Base-by-base conservation (phyloP, 1,139 yeast species). In the Hyphopichia wangnamkhiaoensis region DNA sequence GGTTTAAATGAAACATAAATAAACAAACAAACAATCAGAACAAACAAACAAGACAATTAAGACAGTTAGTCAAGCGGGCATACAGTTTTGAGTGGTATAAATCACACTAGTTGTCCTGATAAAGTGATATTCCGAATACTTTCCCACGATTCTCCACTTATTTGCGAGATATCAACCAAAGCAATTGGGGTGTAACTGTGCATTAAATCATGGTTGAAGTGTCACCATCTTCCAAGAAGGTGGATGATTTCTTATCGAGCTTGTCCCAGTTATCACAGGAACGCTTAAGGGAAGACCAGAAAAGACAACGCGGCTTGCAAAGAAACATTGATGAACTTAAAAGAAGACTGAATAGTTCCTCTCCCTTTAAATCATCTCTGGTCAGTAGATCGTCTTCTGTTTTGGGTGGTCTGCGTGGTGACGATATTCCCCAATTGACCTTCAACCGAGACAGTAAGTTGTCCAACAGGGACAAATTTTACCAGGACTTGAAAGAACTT, bases 261-360 rank as follows among this genome's bases (percentile, higher is more conserved):
- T 45, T 67, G 28, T 67, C 72, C 2, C 54, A 59, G 40, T 43
- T 65, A 8, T 65, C 71, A 1, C 71, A 62, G 43, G 63, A 58
- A 16, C 50, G 64, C 34, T 41, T 64, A 17, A 46, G 50, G 26
- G 68, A 67, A 39, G 70, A 63, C 44, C 63, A 59, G 27, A 59
- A 58, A 39, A 50, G 70, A 23, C 70, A 63, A 43, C 52, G 71
- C 18, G 51, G 51, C 5, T 53, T 66, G 19, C 65, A 59, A 39
- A 44, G 66, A 21, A 58, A 62, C 41, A 56, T 65, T 15, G 63
- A 65, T 41, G 67, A 61, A 20, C 46, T 65, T 21, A 49, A 58
- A 32, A 55, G 47, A 53, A 47, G 57, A 29, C 67, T 60, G 66
- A 42, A 40, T 34, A 54, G 58, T 35, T 23, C 48, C 2, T 57